Evolutionary conservation across 129 eudicot genomes (phyloP).

Genomic region (Kitagawia praeruptora): DNA sequence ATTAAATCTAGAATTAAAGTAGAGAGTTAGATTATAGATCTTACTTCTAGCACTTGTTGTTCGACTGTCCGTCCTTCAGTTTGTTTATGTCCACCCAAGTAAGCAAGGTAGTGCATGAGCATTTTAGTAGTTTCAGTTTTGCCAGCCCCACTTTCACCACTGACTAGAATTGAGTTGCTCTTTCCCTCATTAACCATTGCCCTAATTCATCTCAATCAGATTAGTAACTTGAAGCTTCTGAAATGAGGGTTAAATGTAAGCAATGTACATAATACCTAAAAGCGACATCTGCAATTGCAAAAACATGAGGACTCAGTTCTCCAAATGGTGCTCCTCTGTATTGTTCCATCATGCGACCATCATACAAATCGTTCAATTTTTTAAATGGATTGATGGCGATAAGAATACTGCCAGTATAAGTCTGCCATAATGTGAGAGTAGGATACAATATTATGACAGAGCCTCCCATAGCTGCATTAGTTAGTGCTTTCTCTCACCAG

Average conservation of each 20-base stretch:
- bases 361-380: constrained; percentile 30
- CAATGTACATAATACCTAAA: constrained; percentile 16
- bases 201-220: constrained; percentile 9
- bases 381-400: constrained; percentile 31
- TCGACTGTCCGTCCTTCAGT: constrained; percentile 28
- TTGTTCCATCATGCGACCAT: constrained; percentile 34
- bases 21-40: neutral
- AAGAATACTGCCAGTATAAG: constrained; percentile 24
- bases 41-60: constrained; percentile 29
- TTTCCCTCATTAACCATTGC: constrained; percentile 33
- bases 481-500: constrained; percentile 12
- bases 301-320: constrained; percentile 31
- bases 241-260: neutral
- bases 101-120: constrained; percentile 30
- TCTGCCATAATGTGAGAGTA: constrained; percentile 22
- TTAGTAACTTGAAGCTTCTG: neutral
- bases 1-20: neutral
- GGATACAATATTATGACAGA: constrained; percentile 10
- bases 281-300: constrained; percentile 29
- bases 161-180: constrained; percentile 27
- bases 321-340: constrained; percentile 31
- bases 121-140: constrained; percentile 31
- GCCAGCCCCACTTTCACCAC: constrained; percentile 35
- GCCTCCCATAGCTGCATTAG: constrained; percentile 10
- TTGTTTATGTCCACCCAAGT: constrained; percentile 24